Base-by-base conservation (phyloP, 768 basidiomycete species). In the Kwoniella pini region DNA sequence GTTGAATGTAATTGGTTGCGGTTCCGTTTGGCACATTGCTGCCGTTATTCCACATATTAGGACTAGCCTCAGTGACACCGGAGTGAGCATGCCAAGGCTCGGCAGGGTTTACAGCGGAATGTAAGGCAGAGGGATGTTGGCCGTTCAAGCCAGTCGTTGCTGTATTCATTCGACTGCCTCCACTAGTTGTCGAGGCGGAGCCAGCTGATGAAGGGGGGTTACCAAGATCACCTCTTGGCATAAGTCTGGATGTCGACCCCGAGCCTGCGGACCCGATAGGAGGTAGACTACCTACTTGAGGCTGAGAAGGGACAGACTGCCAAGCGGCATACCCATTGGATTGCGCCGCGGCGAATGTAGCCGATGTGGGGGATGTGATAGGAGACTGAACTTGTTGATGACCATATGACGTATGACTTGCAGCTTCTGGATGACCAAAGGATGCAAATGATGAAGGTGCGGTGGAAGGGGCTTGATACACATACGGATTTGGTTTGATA, bases 401-500 rank as follows among this genome's bases (percentile, higher is more conserved):
- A 51, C 21, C 21, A 33, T 55, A 27, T 17, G 49, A 1, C n/a
- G 44, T 30, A 28, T 50, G 48, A 50, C 48, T 21, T 6, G 26
- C n/a, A n/a, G n/a, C 30, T n/a, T 50, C 21, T 21, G 45, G 13
- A 28, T 48, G 45, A 48, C 45, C 26, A 27, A 56, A 65, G 17
- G 59, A 44, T 6, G 55, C 38, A 28, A 60, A 65, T 4, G 58
- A 38, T 6, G 53, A 45, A 17, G 63, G 63, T 24, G 64, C 59
- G 6, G 64, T 61, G 10, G 64, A 51, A 5, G 64, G 64, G 1
- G 64, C 57, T 12, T 60, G 59, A 22, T 65, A 61, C n/a, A 28
- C 43, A 44, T 60, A 57, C 19, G 57, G 54, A 45, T 46, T 54
- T 15, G 65, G 61, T 38, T 62, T 60, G 30, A 62, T 42, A 28